Percentiles rank a stretch among this genome's conserved stretches.
Evolutionary conservation across 306 rosid genomes (phyloP).

Genomic region (Acacia melanoxylon): DNA sequence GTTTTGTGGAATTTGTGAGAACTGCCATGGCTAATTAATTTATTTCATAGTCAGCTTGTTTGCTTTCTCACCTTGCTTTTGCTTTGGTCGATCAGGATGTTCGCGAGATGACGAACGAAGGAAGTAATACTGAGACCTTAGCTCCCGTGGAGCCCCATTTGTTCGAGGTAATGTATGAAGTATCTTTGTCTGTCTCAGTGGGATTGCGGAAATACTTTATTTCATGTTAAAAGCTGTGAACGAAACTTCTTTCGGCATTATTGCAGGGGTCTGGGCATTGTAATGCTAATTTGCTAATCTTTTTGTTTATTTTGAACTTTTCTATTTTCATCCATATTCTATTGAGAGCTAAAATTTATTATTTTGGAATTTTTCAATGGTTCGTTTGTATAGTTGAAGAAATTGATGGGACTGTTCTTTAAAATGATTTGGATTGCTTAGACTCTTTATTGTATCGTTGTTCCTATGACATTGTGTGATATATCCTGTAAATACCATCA

Average conservation of each 20-base stretch:
- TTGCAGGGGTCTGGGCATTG: slow-evolving; percentile 22
- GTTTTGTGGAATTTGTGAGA: slow-evolving; percentile 42
- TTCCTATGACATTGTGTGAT: background rate
- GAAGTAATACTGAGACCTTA: slow-evolving; percentile 72
- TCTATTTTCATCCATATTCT: slow-evolving; percentile 6
- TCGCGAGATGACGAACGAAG: slow-evolving; percentile 70
- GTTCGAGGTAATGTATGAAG: slow-evolving; percentile 59
- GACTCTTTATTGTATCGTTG: background rate
- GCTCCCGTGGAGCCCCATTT: slow-evolving; percentile 55
- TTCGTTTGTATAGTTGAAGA: slow-evolving; percentile 14
- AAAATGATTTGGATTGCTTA: background rate
- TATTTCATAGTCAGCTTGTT: background rate
- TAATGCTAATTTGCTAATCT: background rate
- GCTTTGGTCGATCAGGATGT: slow-evolving; percentile 44
- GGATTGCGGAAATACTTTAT: background rate
- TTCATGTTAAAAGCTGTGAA: background rate
- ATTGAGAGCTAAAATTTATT: slow-evolving; percentile 8
- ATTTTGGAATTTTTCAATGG: background rate
- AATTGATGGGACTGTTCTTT: background rate
- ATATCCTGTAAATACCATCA: background rate
- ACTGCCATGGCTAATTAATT: background rate
- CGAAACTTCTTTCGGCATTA: background rate
- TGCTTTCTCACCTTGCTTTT: slow-evolving; percentile 17
- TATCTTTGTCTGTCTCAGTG: background rate
- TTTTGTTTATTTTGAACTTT: background rate